phyloP scores from a whole-genome alignment of 2,329 filamentous ascomycete species.

The Alternaria conjuncta region DNA sequence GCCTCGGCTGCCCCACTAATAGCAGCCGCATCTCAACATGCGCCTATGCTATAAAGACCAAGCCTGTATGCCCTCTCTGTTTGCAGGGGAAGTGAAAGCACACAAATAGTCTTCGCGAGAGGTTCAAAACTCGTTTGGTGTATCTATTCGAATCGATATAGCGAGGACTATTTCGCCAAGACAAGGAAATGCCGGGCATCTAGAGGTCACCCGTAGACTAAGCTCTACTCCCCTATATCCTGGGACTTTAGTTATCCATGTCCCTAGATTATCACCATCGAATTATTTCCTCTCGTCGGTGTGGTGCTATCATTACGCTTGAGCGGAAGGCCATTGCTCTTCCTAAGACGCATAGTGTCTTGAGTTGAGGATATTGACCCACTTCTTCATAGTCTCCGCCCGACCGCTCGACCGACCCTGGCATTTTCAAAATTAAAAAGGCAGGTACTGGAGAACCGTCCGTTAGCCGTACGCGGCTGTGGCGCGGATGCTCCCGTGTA shows the following conservation, averaged over 20 bases:
- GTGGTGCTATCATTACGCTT: neutral
- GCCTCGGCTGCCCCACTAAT: conserved; percentile 3
- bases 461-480: neutral
- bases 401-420: neutral
- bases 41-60: neutral
- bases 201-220: neutral
- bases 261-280: neutral
- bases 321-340: neutral
- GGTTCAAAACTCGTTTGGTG: neutral
- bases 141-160: neutral
- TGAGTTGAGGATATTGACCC: neutral
- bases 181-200: neutral
- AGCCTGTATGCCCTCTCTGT: neutral
- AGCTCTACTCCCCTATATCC: neutral
- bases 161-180: neutral
- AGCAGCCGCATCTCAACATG: neutral
- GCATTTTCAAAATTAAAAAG: neutral
- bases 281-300: neutral
- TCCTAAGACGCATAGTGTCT: neutral
- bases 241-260: neutral
- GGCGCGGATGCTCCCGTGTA: neutral
- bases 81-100: neutral
- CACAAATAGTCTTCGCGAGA: neutral
- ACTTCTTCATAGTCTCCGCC: neutral
- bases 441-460: neutral